A percentile compares a stretch with the other conserved stretches of the same genome.
phyloP scores from a whole-genome alignment of 192 early-diverging fungal genomes.

The Jimgerdemannia lactiflua region DNA sequence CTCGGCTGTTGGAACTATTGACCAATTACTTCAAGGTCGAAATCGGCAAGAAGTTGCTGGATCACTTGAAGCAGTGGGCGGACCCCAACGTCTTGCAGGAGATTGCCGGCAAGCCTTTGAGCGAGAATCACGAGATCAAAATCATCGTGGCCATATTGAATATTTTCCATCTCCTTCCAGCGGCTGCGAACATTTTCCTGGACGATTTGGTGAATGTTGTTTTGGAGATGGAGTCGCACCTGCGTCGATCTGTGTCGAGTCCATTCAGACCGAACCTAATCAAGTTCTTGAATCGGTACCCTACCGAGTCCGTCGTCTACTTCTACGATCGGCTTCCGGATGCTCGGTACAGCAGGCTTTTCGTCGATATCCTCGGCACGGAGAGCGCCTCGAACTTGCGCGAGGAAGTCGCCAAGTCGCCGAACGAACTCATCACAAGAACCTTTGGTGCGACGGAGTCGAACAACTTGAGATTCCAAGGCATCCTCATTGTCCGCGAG shows the following conservation, averaged over 20 bases:
- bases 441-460: constrained; percentile 32
- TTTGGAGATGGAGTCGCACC: constrained; percentile 77
- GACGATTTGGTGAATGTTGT: constrained; percentile 88
- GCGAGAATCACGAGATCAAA: constrained; percentile 90
- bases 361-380: constrained; percentile 54
- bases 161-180: constrained; percentile 89
- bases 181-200: constrained; percentile 89
- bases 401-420: constrained; percentile 60
- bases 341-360: constrained; percentile 58
- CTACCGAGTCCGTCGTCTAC: constrained; percentile 78
- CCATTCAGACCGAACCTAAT: constrained; percentile 92
- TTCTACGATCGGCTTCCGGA: constrained; percentile 74
- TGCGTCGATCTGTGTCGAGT: constrained; percentile 83
- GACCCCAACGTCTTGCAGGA: constrained; percentile 81
- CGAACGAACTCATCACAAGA: constrained; percentile 49
- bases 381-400: constrained; percentile 57
- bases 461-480: constrained; percentile 46
- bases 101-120: constrained; percentile 75
- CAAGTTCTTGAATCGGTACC: constrained; percentile 90
- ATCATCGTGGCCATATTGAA: constrained; percentile 94
- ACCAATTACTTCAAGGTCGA: constrained; percentile 99
- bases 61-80: constrained; percentile 94
- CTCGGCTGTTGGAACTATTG: constrained; percentile 87
- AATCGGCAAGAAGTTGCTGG: constrained; percentile 96
- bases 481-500: constrained; percentile 56